Base-by-base conservation (phyloP, 768 basidiomycete genomes). In the Terana coerulea region DNA sequence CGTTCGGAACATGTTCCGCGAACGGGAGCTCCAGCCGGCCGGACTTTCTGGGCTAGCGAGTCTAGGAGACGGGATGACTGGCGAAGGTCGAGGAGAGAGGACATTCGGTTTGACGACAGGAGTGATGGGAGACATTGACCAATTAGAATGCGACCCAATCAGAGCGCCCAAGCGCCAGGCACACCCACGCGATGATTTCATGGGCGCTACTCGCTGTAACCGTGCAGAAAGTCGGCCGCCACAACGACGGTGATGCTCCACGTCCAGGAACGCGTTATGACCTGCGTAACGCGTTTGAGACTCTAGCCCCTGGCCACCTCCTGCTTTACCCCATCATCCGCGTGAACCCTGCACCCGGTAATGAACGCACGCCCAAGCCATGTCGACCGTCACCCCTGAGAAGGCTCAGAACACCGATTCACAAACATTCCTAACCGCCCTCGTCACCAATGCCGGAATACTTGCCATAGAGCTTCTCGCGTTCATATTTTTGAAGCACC, bases 391-490 rank as follows among this genome's bases (percentile, higher is more conserved):
- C 14, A 40, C 49, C 1, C 44, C 50, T 26, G 34, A 7, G 4
- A 51, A 33, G 22, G 56, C 59, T 1, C 22, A 55, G 30, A 53
- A 58, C 55, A 59, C 51, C 47, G 69, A 72, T 31, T 72, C 77
- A 0, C 65, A 72, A 41, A 74, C 79, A 2, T 89, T 88, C 62
- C 40, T 82, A 45, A 83, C 84, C 25, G 76, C 84, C 5, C 66
- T 88, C 11, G 76, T 77, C 14, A 73, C 78, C 44, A 87, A 88
- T 62, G 67, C 61, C 30, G 73, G 56, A n/a, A 64, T 77, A 9
- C 71, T 79, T 35, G 49, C 59, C 11, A 51, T 75, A 35, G 76
- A 81, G 66, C 66, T 86, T 34, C 72, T 68, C 14, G 78, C 76
- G 14, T 87, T 86, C 65, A 52, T 81, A 24, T 51, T 83, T 29